Percentiles rank a stretch among this genome's conserved stretches.
phyloP scores from a whole-genome alignment of 108 stramenopile genomes.

The Cylindrotheca fusiformis region DNA sequence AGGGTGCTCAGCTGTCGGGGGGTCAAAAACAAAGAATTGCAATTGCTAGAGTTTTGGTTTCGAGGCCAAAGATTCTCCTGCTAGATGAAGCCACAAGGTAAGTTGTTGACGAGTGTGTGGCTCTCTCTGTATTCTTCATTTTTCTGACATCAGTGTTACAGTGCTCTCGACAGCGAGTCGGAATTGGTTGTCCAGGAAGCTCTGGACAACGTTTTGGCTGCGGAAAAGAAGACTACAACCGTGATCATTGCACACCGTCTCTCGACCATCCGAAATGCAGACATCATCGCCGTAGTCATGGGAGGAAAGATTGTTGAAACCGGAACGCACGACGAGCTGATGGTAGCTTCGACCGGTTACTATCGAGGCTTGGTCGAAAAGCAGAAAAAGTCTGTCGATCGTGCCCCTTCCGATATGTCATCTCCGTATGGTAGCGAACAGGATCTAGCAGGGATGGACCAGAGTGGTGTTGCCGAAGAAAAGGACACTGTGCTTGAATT shows the following conservation, averaged over 20 bases:
- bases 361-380: constrained; percentile 79
- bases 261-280: constrained; percentile 88
- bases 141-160: constrained; percentile 50
- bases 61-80: constrained; percentile 63
- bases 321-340: constrained; percentile 90
- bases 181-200: constrained; percentile 89
- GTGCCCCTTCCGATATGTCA: not conserved
- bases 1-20: constrained; percentile 85
- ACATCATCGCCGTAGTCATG: constrained; percentile 85
- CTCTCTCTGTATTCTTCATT: not conserved
- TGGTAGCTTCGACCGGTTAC: constrained; percentile 47
- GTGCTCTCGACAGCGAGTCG: constrained; percentile 66
- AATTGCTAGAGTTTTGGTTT: constrained; percentile 80
- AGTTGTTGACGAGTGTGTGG: constrained; percentile 17
- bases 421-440: not conserved
- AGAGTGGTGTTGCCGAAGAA: not conserved
- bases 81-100: constrained; percentile 91
- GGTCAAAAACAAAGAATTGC: constrained; percentile 89
- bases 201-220: constrained; percentile 63
- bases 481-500: constrained; percentile 27
- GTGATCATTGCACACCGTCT: constrained; percentile 94
- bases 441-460: not conserved
- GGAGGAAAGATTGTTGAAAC: constrained; percentile 82
- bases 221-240: constrained; percentile 76
- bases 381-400: constrained; percentile 27